A percentile compares a stretch with the other conserved stretches of the same genome.
These are phyloP conservation scores for Ophiostoma ips DNA, from an alignment of 2,329 filamentous ascomycete genomes.

Conservation along the genomic window DNA sequence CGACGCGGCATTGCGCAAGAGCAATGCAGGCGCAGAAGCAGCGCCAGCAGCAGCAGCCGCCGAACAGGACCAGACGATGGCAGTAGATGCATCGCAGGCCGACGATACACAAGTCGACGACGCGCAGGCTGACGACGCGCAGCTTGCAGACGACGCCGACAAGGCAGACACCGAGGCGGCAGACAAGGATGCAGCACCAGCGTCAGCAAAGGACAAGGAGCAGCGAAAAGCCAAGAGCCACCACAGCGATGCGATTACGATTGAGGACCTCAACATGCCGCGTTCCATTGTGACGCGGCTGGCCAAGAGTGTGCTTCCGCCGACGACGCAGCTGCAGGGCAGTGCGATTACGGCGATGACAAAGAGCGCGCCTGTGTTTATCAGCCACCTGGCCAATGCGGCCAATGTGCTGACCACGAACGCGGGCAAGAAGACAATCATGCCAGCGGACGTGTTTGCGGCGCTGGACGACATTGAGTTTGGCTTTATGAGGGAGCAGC, in stretches of 20 bases:
- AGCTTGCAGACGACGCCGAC: background rate
- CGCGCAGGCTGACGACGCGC: background rate
- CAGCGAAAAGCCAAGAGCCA: slow-evolving; percentile 11
- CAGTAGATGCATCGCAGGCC: background rate
- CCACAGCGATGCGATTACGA: slow-evolving; percentile 27
- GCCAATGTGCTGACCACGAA: slow-evolving; percentile 57
- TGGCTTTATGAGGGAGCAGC: slow-evolving; percentile 49
- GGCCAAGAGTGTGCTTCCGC: slow-evolving; percentile 64
- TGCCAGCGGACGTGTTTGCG: slow-evolving; percentile 60
- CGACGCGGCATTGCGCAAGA: slow-evolving; percentile 28
- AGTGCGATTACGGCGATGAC: slow-evolving; percentile 68
- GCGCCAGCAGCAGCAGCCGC: slow-evolving; percentile 10
- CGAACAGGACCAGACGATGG: background rate
- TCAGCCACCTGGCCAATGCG: slow-evolving; percentile 65
- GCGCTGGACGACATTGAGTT: slow-evolving; percentile 68
- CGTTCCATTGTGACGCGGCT: slow-evolving; percentile 71
- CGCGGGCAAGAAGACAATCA: slow-evolving; percentile 65
- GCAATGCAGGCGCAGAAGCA: slow-evolving; percentile 25
- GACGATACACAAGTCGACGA: background rate
- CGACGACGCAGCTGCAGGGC: slow-evolving; percentile 72
- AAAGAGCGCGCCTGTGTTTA: slow-evolving; percentile 72
- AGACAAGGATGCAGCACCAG: background rate
- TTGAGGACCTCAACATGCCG: slow-evolving; percentile 62
- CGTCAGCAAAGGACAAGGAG: slow-evolving; percentile 2
- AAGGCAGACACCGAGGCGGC: background rate